phyloP scores from a whole-genome alignment of 2,329 filamentous ascomycete species.

The Hysterium pulicare region DNA sequence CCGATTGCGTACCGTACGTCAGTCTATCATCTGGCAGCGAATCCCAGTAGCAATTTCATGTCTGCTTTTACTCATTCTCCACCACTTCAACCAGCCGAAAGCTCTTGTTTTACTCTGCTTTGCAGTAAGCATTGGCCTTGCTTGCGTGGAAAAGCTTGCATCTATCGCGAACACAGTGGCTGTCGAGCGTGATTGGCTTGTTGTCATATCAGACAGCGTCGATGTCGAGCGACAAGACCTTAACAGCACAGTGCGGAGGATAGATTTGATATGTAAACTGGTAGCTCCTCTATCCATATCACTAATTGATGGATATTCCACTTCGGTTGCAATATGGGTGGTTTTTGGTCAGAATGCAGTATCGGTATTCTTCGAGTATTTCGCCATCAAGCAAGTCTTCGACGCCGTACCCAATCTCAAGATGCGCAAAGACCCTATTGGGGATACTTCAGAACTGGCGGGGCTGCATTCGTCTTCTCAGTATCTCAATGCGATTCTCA shows the following conservation, averaged over 20 bases:
- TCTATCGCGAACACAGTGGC: constrained; percentile 64
- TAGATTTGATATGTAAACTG: constrained; percentile 59
- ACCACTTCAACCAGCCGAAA: constrained; percentile 10
- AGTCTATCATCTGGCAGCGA: constrained; percentile 40
- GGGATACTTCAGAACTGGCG: not conserved
- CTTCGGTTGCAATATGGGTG: constrained; percentile 47
- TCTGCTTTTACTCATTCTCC: constrained; percentile 19
- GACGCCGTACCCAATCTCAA: constrained; percentile 28
- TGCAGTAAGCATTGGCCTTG: constrained; percentile 48
- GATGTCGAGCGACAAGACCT: constrained; percentile 36
- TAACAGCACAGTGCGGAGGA: constrained; percentile 59
- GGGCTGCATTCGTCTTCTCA: not conserved
- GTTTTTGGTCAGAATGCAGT: constrained; percentile 50
- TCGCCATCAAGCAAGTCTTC: constrained; percentile 48
- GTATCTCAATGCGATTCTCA: not conserved
- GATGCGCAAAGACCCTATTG: not conserved
- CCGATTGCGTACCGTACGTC: constrained; percentile 38
- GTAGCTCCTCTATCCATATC: constrained; percentile 53
- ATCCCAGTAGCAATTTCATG: constrained; percentile 32
- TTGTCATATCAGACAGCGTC: constrained; percentile 47
- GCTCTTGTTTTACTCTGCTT: constrained; percentile 27
- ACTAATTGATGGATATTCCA: constrained; percentile 48
- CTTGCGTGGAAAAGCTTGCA: constrained; percentile 66
- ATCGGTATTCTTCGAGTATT: constrained; percentile 52
- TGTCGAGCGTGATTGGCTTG: constrained; percentile 69